These are phyloP conservation scores for Phanerochaete carnosa DNA, from an alignment of 768 basidiomycete species.

Conservation along the genomic window DNA sequence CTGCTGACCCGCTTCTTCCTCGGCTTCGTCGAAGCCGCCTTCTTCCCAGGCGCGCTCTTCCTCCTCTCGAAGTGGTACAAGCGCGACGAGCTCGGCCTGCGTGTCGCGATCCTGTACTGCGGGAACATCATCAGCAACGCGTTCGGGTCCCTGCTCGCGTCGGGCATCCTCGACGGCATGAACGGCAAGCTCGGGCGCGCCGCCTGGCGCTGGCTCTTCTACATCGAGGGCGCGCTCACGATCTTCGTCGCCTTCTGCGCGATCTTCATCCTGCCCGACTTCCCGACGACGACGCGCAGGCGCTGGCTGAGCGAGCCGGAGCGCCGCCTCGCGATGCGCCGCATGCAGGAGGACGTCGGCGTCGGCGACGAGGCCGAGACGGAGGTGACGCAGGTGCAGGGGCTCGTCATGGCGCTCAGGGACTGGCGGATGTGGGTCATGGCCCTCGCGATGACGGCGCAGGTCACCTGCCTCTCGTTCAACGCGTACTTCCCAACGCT, in stretches of 20 bases:
- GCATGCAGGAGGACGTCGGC: conserved; percentile 65
- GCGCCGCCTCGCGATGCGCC: conserved; percentile 47
- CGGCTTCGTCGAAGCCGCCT: conserved; percentile 58
- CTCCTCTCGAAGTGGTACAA: conserved; percentile 73
- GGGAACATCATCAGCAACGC: conserved; percentile 80
- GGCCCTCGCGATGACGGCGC: conserved; percentile 54
- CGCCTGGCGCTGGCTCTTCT: conserved; percentile 75
- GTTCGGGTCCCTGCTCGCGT: conserved; percentile 76
- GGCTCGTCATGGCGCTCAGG: conserved; percentile 57
- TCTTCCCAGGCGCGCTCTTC: conserved; percentile 67
- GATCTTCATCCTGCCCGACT: conserved; percentile 69
- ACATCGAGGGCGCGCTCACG: conserved; percentile 60
- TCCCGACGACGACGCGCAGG: conserved; percentile 50
- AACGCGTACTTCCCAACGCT: conserved; percentile 81
- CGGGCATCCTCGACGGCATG: conserved; percentile 71
- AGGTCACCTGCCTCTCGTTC: conserved; percentile 64
- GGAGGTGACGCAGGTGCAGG: conserved; percentile 34
- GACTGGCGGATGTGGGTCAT: conserved; percentile 89
- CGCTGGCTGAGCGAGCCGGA: conserved; percentile 59
- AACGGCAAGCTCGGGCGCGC: conserved; percentile 62
- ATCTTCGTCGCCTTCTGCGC: conserved; percentile 50
- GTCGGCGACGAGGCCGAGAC: conserved; percentile 48
- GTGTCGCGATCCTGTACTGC: conserved; percentile 66
- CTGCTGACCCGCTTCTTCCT: conserved; percentile 74
- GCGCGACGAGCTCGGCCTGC: conserved; percentile 62